These are phyloP conservation scores for Prunus mira DNA, from an alignment of 306 rosid genomes.

Conservation along the genomic window DNA sequence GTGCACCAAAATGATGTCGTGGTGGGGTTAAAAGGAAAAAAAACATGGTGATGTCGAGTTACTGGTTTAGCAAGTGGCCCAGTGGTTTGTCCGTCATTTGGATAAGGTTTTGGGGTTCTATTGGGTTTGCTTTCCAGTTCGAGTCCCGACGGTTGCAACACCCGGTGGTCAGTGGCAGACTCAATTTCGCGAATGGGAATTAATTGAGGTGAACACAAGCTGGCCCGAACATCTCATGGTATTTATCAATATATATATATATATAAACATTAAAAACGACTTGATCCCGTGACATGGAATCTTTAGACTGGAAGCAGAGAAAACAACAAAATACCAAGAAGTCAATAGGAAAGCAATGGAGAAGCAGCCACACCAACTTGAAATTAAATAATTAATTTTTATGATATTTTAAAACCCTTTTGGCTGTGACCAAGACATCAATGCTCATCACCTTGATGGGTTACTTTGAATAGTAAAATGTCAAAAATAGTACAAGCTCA, in stretches of 20 bases:
- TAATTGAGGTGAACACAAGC: fast-evolving
- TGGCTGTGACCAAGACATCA: neutral
- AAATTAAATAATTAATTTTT: no score
- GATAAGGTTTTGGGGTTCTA: no score
- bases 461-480: neutral
- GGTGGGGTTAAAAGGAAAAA: neutral
- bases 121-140: no score
- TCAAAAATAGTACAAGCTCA: neutral
- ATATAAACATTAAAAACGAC: neutral
- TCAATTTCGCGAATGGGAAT: fast-evolving
- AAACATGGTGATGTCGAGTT: neutral
- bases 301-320: neutral
- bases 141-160: no score
- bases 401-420: neutral
- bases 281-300: neutral
- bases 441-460: neutral
- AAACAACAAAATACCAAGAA: neutral
- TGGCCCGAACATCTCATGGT: no score
- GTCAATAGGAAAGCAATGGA: neutral
- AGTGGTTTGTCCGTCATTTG: no score
- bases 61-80: neutral
- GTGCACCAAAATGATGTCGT: neutral
- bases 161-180: fast-evolving
- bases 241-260: no score
- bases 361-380: neutral